phyloP scores from a whole-genome alignment of 108 stramenopile genomes.

The Mediolabrus comicus region DNA sequence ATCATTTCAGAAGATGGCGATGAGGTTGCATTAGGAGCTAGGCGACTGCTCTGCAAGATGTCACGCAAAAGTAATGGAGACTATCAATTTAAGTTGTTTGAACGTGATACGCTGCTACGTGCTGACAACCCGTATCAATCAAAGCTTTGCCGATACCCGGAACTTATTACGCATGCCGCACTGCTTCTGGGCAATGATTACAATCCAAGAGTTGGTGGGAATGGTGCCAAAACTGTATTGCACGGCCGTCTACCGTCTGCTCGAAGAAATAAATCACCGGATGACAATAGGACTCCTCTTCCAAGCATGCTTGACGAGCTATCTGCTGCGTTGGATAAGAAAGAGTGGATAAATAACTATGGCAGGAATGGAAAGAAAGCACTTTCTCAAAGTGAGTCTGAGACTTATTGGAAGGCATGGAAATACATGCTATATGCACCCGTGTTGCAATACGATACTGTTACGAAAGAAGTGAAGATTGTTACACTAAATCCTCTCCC shows the following conservation, averaged over 20 bases:
- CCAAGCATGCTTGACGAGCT: too few species aligned
- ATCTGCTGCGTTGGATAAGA: too few species aligned
- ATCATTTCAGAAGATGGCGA: constrained; percentile 13
- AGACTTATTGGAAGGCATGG: not conserved
- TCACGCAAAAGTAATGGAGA: not conserved
- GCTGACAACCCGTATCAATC: too few species aligned
- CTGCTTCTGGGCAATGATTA: constrained; percentile 10
- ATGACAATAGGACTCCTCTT: too few species aligned
- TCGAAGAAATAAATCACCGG: too few species aligned
- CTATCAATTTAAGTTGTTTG: too few species aligned
- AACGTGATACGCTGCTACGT: not conserved
- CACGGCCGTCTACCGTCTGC: too few species aligned
- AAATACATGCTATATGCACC: constrained; percentile 1
- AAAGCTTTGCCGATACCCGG: not conserved
- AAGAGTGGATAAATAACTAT: too few species aligned
- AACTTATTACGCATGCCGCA: not conserved
- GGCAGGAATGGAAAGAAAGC: too few species aligned
- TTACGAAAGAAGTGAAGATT: not conserved
- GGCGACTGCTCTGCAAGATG: not conserved
- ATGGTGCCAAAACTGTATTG: not conserved
- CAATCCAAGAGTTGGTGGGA: not conserved
- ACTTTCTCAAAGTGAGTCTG: too few species aligned
- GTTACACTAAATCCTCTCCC: constrained; percentile 8
- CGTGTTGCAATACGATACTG: not conserved
- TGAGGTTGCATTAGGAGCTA: not conserved